phyloP scores from a whole-genome alignment of 129 eudicot genomes.

The Tagetes patula region DNA sequence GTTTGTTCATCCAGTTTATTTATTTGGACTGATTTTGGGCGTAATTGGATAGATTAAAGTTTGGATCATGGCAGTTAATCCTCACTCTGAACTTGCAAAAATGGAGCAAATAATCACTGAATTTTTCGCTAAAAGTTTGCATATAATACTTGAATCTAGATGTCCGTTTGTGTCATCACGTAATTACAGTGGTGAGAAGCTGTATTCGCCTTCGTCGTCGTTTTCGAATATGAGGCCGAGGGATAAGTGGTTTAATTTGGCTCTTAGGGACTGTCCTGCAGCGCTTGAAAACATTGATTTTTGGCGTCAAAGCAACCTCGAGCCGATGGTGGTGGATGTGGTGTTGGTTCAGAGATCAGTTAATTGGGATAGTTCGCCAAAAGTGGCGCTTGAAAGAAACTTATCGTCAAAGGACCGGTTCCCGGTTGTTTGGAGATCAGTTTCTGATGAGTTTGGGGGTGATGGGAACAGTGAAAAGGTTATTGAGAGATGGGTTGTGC shows the following conservation, averaged over 20 bases:
- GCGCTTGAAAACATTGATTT: slow-evolving; percentile 78
- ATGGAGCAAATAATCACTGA: slow-evolving; percentile 91
- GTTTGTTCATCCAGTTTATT: no score
- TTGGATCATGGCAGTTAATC: slow-evolving; percentile 37
- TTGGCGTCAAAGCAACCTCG: slow-evolving; percentile 82
- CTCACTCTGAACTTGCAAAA: slow-evolving; percentile 72
- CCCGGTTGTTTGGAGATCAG: slow-evolving; percentile 47
- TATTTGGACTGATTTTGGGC: slow-evolving; percentile 3
- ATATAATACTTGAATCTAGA: slow-evolving; percentile 80
- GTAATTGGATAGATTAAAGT: background rate
- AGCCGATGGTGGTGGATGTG: slow-evolving; percentile 90
- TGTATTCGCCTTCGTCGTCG: slow-evolving; percentile 68
- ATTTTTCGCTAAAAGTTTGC: slow-evolving; percentile 77
- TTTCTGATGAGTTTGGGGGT: slow-evolving; percentile 52
- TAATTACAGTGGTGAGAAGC: slow-evolving; percentile 70
- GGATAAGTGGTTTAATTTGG: slow-evolving; percentile 83
- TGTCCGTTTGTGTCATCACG: slow-evolving; percentile 76
- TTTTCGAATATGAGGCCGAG: slow-evolving; percentile 68
- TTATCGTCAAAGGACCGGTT: slow-evolving; percentile 46
- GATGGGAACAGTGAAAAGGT: slow-evolving; percentile 54
- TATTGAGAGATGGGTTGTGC: slow-evolving; percentile 90
- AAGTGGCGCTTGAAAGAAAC: slow-evolving; percentile 36
- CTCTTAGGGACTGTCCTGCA: slow-evolving; percentile 84
- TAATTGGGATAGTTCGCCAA: slow-evolving; percentile 62
- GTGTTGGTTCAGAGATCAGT: slow-evolving; percentile 56